Evolutionary conservation across 2,329 filamentous ascomycete genomes (phyloP), one percentile per base, ranked within the genome.

Genomic region (Aspergillus cejpii): DNA sequence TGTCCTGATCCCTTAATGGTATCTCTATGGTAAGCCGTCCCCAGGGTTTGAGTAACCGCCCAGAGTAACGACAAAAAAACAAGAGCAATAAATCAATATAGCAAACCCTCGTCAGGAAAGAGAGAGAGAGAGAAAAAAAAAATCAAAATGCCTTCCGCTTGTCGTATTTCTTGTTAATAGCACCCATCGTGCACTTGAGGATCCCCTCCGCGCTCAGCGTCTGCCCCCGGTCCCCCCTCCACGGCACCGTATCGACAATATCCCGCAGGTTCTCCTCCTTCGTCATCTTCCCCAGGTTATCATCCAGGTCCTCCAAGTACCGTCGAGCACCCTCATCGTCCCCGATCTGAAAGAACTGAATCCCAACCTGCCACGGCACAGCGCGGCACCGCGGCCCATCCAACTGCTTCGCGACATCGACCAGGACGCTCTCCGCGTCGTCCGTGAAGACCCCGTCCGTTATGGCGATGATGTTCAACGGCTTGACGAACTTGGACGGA

Each of bases 301-400:
- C 86, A 60, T 97, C 91, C 6, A 97, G 74, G 37, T 82, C 74
- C 54, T 77, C 71, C 29, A 97, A 72, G 44, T 84, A 80, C 53
- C 74, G 67, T 1, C 75, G 73, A 0, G 90, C 91, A 0, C 66
- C 71, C 0, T 69, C 60, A 55, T 94, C 87, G 39, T 78, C 75
- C 45, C 92, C 91, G 36, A 97, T 85, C 68, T 96, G 91, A 73
- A 97, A 94, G 72, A 97, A 97, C 65, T 97, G 91, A 45, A 97
- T 80, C 26, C 91, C 91, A 6, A 96, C 74, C 70, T 97, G 92
- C 74, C 85, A 85, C 1, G 82, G 76, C 3, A 84, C 85, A 64
- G 41, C 67, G 67, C 58, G 92, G 84, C 14, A 44, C 10, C 26
- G 26, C 26, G 26, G 26, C 26, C 41, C 44, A 51, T 68, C 65